Evolutionary conservation across 352 stramenopile genomes (phyloP).

Genomic region (Plasmopara viticola): DNA sequence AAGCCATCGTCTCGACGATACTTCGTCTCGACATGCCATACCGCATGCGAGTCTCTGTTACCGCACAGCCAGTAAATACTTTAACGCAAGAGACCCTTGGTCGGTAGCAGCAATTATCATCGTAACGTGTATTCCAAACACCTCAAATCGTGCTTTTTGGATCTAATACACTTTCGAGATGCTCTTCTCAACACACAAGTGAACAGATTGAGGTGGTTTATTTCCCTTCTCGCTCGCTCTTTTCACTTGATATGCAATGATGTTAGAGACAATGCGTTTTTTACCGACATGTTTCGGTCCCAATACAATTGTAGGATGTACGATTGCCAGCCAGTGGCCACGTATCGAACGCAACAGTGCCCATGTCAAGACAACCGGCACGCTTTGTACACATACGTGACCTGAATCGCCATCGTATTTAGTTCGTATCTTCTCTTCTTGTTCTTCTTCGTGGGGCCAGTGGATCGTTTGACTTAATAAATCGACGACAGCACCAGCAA

Average conservation of each 20-base stretch:
- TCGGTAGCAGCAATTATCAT: constrained; percentile 65
- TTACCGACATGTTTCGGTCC: constrained; percentile 67
- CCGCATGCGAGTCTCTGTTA: constrained; percentile 66
- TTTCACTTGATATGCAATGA: constrained; percentile 54
- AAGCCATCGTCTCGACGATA: constrained; percentile 75
- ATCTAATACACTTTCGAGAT: constrained; percentile 53
- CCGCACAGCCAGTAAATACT: constrained; percentile 74
- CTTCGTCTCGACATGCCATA: constrained; percentile 38
- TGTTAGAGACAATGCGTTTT: constrained; percentile 56
- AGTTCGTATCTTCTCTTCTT: constrained; percentile 1
- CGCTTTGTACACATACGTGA: constrained; percentile 53
- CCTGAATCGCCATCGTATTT: constrained; percentile 30
- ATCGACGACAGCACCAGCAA: constrained; percentile 7
- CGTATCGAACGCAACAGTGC: constrained; percentile 46
- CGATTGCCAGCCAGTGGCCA: constrained; percentile 33
- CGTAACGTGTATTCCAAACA: constrained; percentile 33
- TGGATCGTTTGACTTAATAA: too few species aligned
- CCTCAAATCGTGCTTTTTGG: constrained; percentile 39
- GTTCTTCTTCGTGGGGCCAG: too few species aligned
- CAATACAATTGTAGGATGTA: constrained; percentile 5
- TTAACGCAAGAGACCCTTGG: constrained; percentile 60
- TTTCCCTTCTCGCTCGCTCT: constrained; percentile 17
- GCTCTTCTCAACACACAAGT: constrained; percentile 63
- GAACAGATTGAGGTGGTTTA: constrained; percentile 61
- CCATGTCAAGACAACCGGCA: constrained; percentile 57